These are phyloP conservation scores for Thalassiosira hispida DNA, from an alignment of 352 stramenopile species.

Conservation along the genomic window DNA sequence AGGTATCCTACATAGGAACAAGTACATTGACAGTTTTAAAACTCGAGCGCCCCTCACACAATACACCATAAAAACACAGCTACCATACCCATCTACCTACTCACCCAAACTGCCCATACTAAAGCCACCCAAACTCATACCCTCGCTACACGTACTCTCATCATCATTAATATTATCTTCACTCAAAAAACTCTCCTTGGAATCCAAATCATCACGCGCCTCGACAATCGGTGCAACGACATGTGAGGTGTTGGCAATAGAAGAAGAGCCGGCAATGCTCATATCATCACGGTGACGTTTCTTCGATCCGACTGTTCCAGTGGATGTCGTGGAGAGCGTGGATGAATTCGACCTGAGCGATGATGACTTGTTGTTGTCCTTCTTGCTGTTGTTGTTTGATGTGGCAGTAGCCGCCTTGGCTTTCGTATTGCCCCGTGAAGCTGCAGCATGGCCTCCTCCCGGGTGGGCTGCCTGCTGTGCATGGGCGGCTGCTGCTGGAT, in stretches of 20 bases:
- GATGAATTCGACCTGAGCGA: too few relatives aligned
- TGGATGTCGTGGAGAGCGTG: not conserved
- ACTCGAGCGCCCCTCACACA: not conserved
- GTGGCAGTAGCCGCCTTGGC: too few relatives aligned
- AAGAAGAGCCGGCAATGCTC: not conserved
- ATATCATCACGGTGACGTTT: constrained; percentile 4
- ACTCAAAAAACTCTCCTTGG: constrained; percentile 3
- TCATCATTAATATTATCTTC: constrained; percentile 9
- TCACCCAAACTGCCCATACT: constrained; percentile 53
- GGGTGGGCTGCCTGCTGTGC: not conserved
- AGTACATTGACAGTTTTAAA: constrained; percentile 1
- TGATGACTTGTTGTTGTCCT: not conserved
- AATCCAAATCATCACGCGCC: constrained; percentile 27
- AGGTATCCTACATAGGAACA: not conserved
- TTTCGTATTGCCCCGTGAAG: too few relatives aligned
- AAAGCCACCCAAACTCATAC: constrained; percentile 40
- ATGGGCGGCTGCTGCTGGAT: not conserved
- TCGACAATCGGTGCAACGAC: not conserved
- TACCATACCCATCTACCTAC: not conserved
- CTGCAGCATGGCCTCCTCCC: not conserved
- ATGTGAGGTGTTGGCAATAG: not conserved
- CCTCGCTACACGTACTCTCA: not conserved
- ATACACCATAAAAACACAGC: constrained; percentile 3
- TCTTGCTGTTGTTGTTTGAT: too few relatives aligned
- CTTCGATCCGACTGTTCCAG: not conserved